Percentiles rank a stretch among this genome's conserved stretches.
These are phyloP conservation scores for Claviceps digitariae DNA, from an alignment of 2,329 filamentous ascomycete genomes.

Conservation along the genomic window DNA sequence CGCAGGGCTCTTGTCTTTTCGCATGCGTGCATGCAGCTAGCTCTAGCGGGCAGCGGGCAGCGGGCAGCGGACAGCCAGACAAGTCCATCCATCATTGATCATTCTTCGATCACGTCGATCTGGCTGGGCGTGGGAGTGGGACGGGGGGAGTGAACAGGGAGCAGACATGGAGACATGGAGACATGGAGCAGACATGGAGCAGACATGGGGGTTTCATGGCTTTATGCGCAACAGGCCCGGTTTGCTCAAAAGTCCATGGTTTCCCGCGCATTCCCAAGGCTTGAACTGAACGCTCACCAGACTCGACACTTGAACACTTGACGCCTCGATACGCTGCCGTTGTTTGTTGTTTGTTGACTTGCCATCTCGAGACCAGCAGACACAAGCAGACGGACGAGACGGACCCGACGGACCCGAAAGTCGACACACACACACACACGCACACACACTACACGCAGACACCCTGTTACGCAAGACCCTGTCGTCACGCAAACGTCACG, in stretches of 20 bases:
- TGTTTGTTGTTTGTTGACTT: too few species aligned
- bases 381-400: too few species aligned
- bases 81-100: background rate
- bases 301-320: too few species aligned
- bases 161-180: too few species aligned
- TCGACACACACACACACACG: too few species aligned
- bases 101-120: constrained; percentile 23
- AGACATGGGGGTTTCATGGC: constrained; percentile 7
- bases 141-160: too few species aligned
- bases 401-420: too few species aligned
- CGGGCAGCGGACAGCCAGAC: background rate
- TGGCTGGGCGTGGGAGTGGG: background rate
- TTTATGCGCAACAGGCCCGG: constrained; percentile 17
- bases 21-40: constrained; percentile 6
- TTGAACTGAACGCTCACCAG: too few species aligned
- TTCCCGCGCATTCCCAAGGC: constrained; percentile 7
- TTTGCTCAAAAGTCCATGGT: constrained; percentile 17
- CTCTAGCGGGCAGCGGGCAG: background rate
- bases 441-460: background rate
- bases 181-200: too few species aligned
- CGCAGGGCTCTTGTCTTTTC: background rate
- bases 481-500: constrained; percentile 6
- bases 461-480: background rate
- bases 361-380: too few species aligned
- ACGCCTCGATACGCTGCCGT: too few species aligned